phyloP scores from a whole-genome alignment of 305 asterid genomes.

The Fraxinus sp. region DNA sequence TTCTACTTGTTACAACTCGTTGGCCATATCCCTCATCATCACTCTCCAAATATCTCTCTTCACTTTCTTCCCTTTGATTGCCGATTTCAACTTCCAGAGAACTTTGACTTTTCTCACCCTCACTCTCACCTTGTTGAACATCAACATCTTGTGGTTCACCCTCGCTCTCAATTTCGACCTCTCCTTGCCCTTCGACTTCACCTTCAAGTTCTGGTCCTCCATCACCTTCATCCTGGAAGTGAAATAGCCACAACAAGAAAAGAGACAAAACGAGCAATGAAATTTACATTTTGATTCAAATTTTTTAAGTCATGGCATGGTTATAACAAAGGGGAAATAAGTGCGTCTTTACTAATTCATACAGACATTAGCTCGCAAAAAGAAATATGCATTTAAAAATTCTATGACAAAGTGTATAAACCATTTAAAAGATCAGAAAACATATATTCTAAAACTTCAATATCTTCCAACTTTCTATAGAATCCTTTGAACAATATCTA shows the following conservation, averaged over 20 bases:
- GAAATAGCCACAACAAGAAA: not conserved
- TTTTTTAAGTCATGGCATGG: not conserved
- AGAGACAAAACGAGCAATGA: conserved; percentile 3
- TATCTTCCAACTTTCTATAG: not conserved
- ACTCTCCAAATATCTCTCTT: conserved; percentile 62
- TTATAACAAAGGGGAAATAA: not conserved
- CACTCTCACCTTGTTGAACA: conserved; percentile 59
- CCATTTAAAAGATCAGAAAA: not conserved
- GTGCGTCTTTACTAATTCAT: not conserved
- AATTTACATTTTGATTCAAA: not conserved
- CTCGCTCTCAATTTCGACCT: conserved; percentile 69
- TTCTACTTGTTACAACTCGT: conserved; percentile 61
- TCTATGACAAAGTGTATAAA: not conserved
- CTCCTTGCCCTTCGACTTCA: conserved; percentile 62
- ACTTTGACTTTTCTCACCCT: conserved; percentile 72
- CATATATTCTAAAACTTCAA: not conserved
- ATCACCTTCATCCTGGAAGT: conserved; percentile 62
- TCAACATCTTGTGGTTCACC: conserved; percentile 60
- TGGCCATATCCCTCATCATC: conserved; percentile 68
- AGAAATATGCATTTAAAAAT: not conserved
- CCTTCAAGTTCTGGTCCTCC: conserved; percentile 37
- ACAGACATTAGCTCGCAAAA: not conserved
- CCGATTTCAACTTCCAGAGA: conserved; percentile 69
- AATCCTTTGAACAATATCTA: not conserved
- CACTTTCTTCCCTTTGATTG: conserved; percentile 78